Percentiles rank a stretch among this genome's conserved stretches.
These are phyloP conservation scores for Salvia splendens DNA, from an alignment of 257 asterid genomes.

Conservation along the genomic window DNA sequence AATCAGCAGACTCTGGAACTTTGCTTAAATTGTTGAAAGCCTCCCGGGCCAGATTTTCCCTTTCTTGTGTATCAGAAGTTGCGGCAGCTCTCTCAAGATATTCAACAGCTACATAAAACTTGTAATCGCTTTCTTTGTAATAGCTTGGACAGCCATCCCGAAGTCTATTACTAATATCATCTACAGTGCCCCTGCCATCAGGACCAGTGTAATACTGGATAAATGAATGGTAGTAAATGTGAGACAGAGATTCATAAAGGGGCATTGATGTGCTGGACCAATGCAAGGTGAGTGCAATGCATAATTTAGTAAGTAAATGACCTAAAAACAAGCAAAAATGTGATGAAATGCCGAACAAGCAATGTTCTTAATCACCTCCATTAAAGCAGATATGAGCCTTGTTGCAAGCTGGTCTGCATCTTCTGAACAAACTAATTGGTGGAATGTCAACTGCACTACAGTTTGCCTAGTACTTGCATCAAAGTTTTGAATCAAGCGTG, in stretches of 20 bases:
- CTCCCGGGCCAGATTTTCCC: conserved; percentile 81
- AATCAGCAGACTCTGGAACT: conserved; percentile 90
- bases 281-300: too few species aligned
- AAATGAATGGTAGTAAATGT: conserved; percentile 36
- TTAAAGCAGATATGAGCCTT: conserved; percentile 81
- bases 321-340: conserved; percentile 9
- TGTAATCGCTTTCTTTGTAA: conserved; percentile 87
- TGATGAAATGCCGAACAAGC: conserved; percentile 1
- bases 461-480: conserved; percentile 66
- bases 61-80: conserved; percentile 65
- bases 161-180: conserved; percentile 81
- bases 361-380: conserved; percentile 68
- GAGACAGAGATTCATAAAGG: conserved; percentile 32
- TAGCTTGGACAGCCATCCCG: conserved; percentile 96
- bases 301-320: not conserved
- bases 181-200: conserved; percentile 98
- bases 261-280: not conserved
- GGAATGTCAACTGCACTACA: conserved; percentile 79
- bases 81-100: conserved; percentile 93
- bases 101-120: conserved; percentile 92
- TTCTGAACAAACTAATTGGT: conserved; percentile 86
- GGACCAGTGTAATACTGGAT: conserved; percentile 95
- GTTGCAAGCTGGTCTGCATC: conserved; percentile 85
- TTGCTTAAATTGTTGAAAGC: conserved; percentile 81
- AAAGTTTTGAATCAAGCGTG: conserved; percentile 73